Evolutionary conservation across 2,329 filamentous ascomycete species (phyloP), one percentile per base, ranked within the genome.

Genomic region (Aschersonia sp.): DNA sequence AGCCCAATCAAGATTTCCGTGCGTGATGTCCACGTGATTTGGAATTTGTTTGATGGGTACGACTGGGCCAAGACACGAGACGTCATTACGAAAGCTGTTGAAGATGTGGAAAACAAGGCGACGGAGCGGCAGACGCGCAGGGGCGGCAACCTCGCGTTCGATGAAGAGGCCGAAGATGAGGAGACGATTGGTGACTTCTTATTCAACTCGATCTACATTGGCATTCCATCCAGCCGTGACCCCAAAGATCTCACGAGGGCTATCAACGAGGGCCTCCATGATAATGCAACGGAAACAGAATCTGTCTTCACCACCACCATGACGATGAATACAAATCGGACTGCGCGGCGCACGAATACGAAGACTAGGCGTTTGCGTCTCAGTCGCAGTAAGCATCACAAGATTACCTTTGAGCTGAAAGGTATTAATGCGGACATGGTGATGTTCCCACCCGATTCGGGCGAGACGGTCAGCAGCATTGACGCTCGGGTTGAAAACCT

Each of bases 141-240:
- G 43, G 72, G 75, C 5, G 77, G 78, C 47, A 68, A 76, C 50
- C 70, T 74, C 47, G 68, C 74, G 7, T 71, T 75, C 47, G 84
- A 82, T 47, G 82, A 81, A 37, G 81, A 90, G 30, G 76, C 83
- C 29, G 85, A 94, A 45, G 84, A 89, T 42, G 85, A 89, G 62
- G 86, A 81, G 10, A 85, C 84, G 5, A 94, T 97, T 63, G 88
- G 87, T 5, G 94, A 98, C 61, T 94, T 94, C 55, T 72, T 98
- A 12, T 98, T 98, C 73, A 97, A 98, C 61, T 98, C 92, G 0
- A 95, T 98, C 47, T 98, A 95, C 67, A 95, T 98, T 56, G 88
- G 86, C 11, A 85, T 98, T 14, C 85, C 90, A 0, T 76, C 85
- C 9, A 92, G 89, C 55, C 79, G 83, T 49, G 90, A 97, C 55